These are phyloP conservation scores for Crucibulum laeve DNA, from an alignment of 768 basidiomycete species.

Conservation along the genomic window DNA sequence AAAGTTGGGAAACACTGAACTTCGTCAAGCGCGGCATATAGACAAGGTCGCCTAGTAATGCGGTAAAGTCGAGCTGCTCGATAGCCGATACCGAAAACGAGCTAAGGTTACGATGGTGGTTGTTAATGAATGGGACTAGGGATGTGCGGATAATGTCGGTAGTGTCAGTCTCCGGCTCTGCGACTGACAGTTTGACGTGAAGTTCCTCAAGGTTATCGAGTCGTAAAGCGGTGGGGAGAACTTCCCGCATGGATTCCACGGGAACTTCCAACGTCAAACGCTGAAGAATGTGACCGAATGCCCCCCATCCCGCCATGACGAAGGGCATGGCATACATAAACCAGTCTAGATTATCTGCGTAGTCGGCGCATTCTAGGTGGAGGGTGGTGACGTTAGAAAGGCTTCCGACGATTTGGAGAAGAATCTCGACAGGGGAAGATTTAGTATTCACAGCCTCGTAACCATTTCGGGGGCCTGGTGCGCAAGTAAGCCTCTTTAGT, in stretches of 20 bases:
- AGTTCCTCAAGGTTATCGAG: constrained; percentile 15
- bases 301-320: constrained; percentile 13
- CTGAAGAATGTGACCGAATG: constrained; percentile 14
- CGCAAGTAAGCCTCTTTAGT: background rate
- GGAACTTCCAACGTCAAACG: constrained; percentile 14
- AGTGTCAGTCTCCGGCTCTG: constrained; percentile 10
- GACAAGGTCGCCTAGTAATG: constrained; percentile 9
- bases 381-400: constrained; percentile 1
- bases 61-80: constrained; percentile 13
- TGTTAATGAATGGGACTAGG: constrained; percentile 19
- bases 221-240: constrained; percentile 6
- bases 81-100: constrained; percentile 9
- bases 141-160: constrained; percentile 7
- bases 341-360: background rate
- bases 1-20: constrained; percentile 13
- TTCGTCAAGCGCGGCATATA: constrained; percentile 12
- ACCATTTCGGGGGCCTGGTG: background rate
- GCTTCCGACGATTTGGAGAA: background rate
- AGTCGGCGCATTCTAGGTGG: constrained; percentile 1
- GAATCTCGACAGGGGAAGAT: background rate
- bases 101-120: constrained; percentile 12
- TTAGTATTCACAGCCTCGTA: background rate
- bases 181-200: constrained; percentile 12
- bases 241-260: constrained; percentile 13
- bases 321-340: constrained; percentile 5